Conservation (phyloP, 1,139 yeast species). For the Yamadazyma mexicana region DNA sequence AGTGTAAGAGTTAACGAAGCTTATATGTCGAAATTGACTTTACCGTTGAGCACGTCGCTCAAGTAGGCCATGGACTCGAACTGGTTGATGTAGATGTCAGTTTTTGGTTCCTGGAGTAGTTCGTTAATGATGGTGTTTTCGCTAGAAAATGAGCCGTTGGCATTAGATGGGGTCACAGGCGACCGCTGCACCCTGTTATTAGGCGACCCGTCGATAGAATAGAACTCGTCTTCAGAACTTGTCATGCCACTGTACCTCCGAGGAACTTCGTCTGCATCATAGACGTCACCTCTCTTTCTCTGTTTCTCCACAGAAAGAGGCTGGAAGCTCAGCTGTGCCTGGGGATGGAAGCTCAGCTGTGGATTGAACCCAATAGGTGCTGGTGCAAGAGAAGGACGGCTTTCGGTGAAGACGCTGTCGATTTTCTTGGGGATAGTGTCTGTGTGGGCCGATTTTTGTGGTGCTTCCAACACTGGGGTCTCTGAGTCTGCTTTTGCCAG, state of each 20-base stretch:
- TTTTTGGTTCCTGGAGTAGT: constrained; percentile 10
- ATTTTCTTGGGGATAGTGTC: neutral
- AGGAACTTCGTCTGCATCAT: constrained; percentile 10
- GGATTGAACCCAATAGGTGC: too few relatives aligned
- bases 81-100: constrained; percentile 14
- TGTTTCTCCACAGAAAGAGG: neutral
- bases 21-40: constrained; percentile 19
- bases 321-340: neutral
- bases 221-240: constrained; percentile 33
- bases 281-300: neutral
- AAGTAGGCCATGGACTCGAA: constrained; percentile 37
- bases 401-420: constrained; percentile 1
- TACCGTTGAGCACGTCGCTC: constrained; percentile 33
- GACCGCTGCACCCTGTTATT: constrained; percentile 1
- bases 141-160: constrained; percentile 28
- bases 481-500: neutral
- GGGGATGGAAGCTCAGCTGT: too few relatives aligned
- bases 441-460: neutral
- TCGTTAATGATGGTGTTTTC: constrained; percentile 35
- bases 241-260: constrained; percentile 13
- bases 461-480: neutral
- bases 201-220: constrained; percentile 26
- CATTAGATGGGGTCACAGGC: neutral
- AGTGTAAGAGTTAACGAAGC: too few relatives aligned
- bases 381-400: neutral